These are phyloP conservation scores for Cytospora leucostoma DNA, from an alignment of 2,329 filamentous ascomycete species.

Conservation along the genomic window DNA sequence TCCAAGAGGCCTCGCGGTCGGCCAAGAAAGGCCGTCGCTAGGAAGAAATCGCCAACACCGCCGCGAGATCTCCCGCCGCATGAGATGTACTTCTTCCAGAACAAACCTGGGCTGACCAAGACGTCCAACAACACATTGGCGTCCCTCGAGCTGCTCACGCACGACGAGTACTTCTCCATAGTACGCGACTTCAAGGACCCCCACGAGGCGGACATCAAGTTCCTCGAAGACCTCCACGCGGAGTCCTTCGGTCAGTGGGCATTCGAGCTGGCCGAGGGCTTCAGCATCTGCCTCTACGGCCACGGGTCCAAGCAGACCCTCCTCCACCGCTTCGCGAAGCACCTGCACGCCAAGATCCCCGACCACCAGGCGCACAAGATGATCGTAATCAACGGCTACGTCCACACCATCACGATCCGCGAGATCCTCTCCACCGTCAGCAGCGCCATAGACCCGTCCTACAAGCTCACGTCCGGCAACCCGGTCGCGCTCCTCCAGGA, in stretches of 20 bases:
- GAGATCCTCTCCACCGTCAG: constrained; percentile 72
- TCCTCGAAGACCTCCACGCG: constrained; percentile 73
- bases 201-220: constrained; percentile 69
- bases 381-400: constrained; percentile 85
- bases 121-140: constrained; percentile 86
- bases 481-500: constrained; percentile 68
- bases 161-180: constrained; percentile 85
- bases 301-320: constrained; percentile 86
- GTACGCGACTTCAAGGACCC: constrained; percentile 66
- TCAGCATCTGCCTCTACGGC: constrained; percentile 88
- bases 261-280: constrained; percentile 84
- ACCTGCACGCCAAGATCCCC: constrained; percentile 55
- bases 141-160: constrained; percentile 74
- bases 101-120: constrained; percentile 75
- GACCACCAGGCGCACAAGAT: constrained; percentile 57
- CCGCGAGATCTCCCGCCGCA: constrained; percentile 81
- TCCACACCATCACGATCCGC: constrained; percentile 63
- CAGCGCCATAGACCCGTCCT: constrained; percentile 57
- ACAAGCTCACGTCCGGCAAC: constrained; percentile 59
- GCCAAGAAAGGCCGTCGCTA: constrained; percentile 44
- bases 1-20: constrained; percentile 53
- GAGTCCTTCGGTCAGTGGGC: constrained; percentile 88
- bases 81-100: constrained; percentile 92
- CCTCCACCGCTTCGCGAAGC: constrained; percentile 72
- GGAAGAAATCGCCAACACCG: constrained; percentile 73